phyloP scores from a whole-genome alignment of 1,284 basidiomycete genomes.

The Moesziomyces parantarcticus region DNA sequence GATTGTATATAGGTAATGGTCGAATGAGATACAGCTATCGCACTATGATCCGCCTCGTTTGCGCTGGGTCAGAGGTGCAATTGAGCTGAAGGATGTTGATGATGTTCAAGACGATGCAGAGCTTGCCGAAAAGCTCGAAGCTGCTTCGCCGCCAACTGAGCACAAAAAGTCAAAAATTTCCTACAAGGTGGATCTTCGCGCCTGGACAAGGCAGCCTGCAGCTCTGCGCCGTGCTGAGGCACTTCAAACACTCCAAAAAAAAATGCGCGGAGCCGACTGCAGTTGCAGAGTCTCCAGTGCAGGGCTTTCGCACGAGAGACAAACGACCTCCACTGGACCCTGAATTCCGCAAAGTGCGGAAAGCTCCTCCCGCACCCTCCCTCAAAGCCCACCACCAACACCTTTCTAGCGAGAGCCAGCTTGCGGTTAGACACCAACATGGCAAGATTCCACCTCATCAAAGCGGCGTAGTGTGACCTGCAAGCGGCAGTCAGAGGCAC shows the following conservation, averaged over 20 bases:
- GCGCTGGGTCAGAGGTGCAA: neutral
- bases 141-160: slow-evolving; percentile 13
- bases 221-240: neutral
- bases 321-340: neutral
- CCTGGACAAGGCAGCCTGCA: slow-evolving; percentile 8
- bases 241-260: no score
- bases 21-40: no score
- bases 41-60: neutral
- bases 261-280: slow-evolving; percentile 24
- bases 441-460: no score
- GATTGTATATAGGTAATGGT: neutral
- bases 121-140: neutral
- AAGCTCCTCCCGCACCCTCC: neutral
- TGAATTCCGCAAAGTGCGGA: neutral
- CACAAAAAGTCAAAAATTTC: slow-evolving; percentile 48
- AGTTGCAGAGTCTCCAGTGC: neutral
- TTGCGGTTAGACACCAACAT: neutral
- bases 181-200: slow-evolving; percentile 3
- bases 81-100: neutral
- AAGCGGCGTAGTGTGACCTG: neutral
- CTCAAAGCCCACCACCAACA: neutral
- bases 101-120: neutral
- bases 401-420: neutral
- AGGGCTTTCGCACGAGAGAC: slow-evolving; percentile 21
- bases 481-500: neutral